Conservation (phyloP, 1,139 yeast species). For the Geotrichum bryndzae region DNA sequence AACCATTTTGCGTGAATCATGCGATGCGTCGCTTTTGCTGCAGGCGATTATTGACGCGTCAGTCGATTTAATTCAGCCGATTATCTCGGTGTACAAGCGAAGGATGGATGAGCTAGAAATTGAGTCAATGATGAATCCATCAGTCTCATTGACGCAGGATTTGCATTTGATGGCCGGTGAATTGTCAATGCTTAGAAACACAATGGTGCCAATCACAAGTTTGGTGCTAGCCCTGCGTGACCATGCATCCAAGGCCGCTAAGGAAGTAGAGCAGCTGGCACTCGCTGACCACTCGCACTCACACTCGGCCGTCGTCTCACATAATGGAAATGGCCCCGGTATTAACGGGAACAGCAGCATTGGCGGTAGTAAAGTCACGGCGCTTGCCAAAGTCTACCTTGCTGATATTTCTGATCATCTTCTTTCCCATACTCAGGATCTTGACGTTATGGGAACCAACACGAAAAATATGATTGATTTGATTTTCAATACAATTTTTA, state of each 20-base stretch:
- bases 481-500: constrained; percentile 49
- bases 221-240: constrained; percentile 43
- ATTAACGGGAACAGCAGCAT: background rate
- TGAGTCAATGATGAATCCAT: constrained; percentile 47
- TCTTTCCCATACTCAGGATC: constrained; percentile 44
- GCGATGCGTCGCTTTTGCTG: constrained; percentile 46
- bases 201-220: constrained; percentile 43
- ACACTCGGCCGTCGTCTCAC: background rate
- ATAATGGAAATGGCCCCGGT: background rate
- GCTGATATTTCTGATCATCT: constrained; percentile 52
- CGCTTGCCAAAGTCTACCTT: constrained; percentile 41
- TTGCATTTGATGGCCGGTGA: constrained; percentile 49
- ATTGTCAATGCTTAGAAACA: constrained; percentile 41
- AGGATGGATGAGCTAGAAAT: constrained; percentile 44
- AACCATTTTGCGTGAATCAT: constrained; percentile 44
- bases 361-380: constrained; percentile 30
- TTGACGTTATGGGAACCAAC: constrained; percentile 46
- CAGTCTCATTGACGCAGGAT: constrained; percentile 45
- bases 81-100: constrained; percentile 50
- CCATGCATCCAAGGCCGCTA: constrained; percentile 26
- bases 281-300: background rate
- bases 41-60: constrained; percentile 49
- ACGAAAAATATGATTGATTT: constrained; percentile 46
- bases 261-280: background rate
- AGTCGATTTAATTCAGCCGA: constrained; percentile 54